Evolutionary conservation across 495 filamentous ascomycete species (phyloP).

Genomic region (Lasiosphaeria hispida): DNA sequence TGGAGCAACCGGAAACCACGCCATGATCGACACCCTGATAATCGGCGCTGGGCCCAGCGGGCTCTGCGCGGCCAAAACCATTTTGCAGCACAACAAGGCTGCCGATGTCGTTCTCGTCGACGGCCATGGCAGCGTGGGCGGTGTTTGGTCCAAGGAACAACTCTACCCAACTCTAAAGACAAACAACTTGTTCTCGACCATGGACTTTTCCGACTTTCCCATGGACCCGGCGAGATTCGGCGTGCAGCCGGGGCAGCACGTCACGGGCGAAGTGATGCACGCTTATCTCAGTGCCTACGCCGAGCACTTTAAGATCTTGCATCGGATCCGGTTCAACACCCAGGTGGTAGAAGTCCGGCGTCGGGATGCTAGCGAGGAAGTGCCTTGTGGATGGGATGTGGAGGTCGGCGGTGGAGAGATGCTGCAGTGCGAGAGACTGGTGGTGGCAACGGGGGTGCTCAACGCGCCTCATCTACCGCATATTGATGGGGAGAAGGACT

Average conservation of each 20-base stretch:
- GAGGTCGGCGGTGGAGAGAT: background rate
- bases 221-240: constrained; percentile 61
- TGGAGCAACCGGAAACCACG: background rate
- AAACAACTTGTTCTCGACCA: constrained; percentile 56
- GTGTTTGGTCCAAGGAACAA: constrained; percentile 51
- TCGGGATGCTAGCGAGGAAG: background rate
- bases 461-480: constrained; percentile 55
- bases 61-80: constrained; percentile 67
- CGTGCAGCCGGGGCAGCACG: constrained; percentile 53
- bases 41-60: constrained; percentile 69
- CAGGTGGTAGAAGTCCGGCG: constrained; percentile 5
- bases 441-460: constrained; percentile 70
- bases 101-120: constrained; percentile 50
- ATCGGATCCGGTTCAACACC: constrained; percentile 34
- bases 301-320: constrained; percentile 32
- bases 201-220: constrained; percentile 71
- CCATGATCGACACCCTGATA: constrained; percentile 25
- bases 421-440: constrained; percentile 49
- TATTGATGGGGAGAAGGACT: constrained; percentile 46
- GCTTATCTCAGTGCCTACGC: constrained; percentile 34
- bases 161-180: constrained; percentile 60
- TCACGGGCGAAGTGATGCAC: constrained; percentile 37
- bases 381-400: constrained; percentile 16
- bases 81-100: constrained; percentile 45
- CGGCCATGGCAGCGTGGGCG: constrained; percentile 41